Base-by-base conservation (phyloP, 352 stramenopile species). In the Hyphochytrium catenoides region DNA sequence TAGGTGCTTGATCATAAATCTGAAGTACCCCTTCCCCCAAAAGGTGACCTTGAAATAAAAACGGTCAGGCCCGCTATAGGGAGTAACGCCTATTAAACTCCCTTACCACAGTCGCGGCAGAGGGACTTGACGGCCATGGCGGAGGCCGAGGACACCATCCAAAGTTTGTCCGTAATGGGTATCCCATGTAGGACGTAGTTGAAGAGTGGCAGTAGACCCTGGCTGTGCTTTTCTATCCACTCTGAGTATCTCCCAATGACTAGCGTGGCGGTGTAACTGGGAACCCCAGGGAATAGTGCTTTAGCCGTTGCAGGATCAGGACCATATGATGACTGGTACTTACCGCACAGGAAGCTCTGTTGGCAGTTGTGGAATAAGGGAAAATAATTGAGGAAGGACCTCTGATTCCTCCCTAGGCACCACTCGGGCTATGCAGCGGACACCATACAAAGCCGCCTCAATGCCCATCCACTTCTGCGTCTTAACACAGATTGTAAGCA, bases 151-250 rank as follows among this genome's bases (percentile, higher is more conserved):
- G 60, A n/a, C n/a, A n/a, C n/a, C n/a, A n/a, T 50, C 42, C 51
- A 61, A 25, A 46, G 48, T 7, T 51, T 43, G 18, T 61, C 49
- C 11, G 40, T 56, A 15, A 27, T 18, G 3, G 14, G 16, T 7
- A 77, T 38, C 26, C 57, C 53, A 31, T 67, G 48, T n/a, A 60
- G 48, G 14, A 77, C 40, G 36, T 59, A 77, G 4, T 59, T 57
- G 9, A 77, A 38, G 11, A 74, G 31, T 8, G 58, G 56, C 29
- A 60, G 47, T 6, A 74, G 39, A 16, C 59, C 44, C 2, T 57
- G 45, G 47, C 71, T 50, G 20, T 27, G n/a, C 16, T 24, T 31
- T 7, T 44, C 42, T 29, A 77, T 37, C 58, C 57, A 77, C 2
- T 35, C 41, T 11, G 60, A 50, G 48, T 67, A 77, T 30, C 56